Conservation (phyloP, 352 stramenopile species). For the Aphanomyces stellatus region DNA sequence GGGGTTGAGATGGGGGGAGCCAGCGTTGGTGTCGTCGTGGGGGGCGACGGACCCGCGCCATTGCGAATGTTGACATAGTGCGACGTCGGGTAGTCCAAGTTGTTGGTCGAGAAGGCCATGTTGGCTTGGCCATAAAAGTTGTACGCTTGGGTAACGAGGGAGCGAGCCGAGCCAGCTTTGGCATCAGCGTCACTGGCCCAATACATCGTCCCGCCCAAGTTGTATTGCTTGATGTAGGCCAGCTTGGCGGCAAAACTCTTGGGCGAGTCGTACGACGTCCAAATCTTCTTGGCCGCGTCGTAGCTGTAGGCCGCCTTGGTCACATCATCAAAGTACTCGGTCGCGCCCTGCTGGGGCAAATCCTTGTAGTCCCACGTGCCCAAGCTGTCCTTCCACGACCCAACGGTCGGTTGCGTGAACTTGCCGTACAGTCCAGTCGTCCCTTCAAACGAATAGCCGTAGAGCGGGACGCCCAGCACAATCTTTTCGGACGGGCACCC, state of each 20-base stretch:
- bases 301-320: constrained; percentile 1
- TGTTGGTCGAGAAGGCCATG: constrained; percentile 1
- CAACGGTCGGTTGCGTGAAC: background rate
- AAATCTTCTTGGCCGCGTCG: background rate
- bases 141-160: background rate
- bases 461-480: background rate
- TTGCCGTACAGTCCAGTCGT: background rate
- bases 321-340: background rate
- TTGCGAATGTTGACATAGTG: constrained; percentile 5
- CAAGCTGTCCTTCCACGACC: background rate
- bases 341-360: background rate
- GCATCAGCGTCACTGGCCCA: background rate
- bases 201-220: constrained; percentile 1
- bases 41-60: background rate
- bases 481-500: background rate
- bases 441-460: constrained; percentile 1
- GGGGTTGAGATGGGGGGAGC: too few species aligned
- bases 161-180: too few species aligned
- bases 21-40: too few species aligned
- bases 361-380: constrained; percentile 2
- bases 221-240: constrained; percentile 5
- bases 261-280: background rate
- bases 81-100: constrained; percentile 2
- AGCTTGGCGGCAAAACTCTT: background rate
- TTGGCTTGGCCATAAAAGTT: background rate